Conservation (phyloP, 306 rosid species). For the Potentilla sterilis region DNA sequence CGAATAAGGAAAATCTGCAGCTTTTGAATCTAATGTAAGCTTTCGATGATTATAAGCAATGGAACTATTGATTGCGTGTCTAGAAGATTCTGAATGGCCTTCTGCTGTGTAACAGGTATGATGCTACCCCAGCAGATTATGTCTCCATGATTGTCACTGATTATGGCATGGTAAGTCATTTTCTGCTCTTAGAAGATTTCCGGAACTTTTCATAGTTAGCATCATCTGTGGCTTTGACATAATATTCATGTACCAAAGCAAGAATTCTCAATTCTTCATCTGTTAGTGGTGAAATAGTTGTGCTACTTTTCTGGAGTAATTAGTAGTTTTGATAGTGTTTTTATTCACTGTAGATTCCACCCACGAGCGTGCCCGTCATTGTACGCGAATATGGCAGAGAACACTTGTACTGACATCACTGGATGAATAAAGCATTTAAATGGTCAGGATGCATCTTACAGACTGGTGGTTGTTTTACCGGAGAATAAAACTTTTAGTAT, state of each 20-base stretch:
- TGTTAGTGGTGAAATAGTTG: background rate
- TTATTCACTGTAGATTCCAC: conserved; percentile 57
- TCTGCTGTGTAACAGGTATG: conserved; percentile 52
- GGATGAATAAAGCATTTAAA: background rate
- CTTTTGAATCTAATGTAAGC: conserved; percentile 74
- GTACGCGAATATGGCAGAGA: conserved; percentile 74
- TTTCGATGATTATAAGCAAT: conserved; percentile 6
- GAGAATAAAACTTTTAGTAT: background rate
- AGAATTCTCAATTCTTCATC: background rate
- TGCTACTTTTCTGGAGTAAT: background rate
- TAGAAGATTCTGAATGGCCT: conserved; percentile 18
- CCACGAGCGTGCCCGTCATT: conserved; percentile 80
- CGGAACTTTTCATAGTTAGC: background rate
- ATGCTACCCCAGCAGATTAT: conserved; percentile 81
- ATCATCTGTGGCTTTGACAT: background rate
- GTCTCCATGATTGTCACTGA: conserved; percentile 78
- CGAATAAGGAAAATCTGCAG: conserved; percentile 53
- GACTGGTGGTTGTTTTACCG: background rate
- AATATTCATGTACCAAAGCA: background rate
- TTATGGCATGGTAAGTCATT: conserved; percentile 77
- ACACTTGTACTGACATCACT: conserved; percentile 28
- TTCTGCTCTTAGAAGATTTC: background rate
- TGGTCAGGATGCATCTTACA: conserved; percentile 8
- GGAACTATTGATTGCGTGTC: background rate
- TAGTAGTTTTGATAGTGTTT: background rate